Evolutionary conservation across 2,329 filamentous ascomycete genomes (phyloP), one percentile per base, ranked within the genome.

Genomic region (Malbranchea zuffiana): DNA sequence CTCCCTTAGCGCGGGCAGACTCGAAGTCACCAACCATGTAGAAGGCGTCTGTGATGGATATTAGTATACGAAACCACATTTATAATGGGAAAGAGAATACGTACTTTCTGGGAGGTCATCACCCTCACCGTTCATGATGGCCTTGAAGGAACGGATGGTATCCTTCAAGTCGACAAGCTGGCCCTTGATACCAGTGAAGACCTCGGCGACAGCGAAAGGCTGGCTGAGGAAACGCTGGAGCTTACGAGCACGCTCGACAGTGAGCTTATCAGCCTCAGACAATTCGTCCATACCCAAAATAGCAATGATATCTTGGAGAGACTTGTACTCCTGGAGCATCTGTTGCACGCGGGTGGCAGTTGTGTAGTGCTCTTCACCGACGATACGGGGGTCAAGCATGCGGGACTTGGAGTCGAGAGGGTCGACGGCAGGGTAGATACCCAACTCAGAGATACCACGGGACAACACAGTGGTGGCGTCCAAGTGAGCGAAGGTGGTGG

Each of bases 291-390:
- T 96, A 81, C 88, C 88, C 65, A 96, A 72, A 86, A 98, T 98
- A 69, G 90, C 90, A 75, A 95, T 95, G 80, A 98, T 98, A 75
- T 98, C 90, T 75, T 98, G 90, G 53, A 98, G 85, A 50, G 88
- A 96, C 83, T 96, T 96, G 83, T 98, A 98, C 77, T 96, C 90
- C 74, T 98, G 90, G 65, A 98, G 81, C 71, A 95, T 96, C 74
- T 94, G 86, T 76, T 98, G 90, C 61, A 98, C 90, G 57, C 80
- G 80, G 66, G 82, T 83, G 66, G 90, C 90, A 57, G 79, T 88
- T 47, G 86, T 66, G 80, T 98, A 98, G 78, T 98, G 90, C 47
- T 98, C 90, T 62, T 96, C 75, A 66, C 90, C 90, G 60, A 98
- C 82, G 62, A 98, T 79, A 83, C 90, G 87, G 69, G 90, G 85